Conservation (phyloP, 148 eudicot species). For the Beta vulgaris region DNA sequence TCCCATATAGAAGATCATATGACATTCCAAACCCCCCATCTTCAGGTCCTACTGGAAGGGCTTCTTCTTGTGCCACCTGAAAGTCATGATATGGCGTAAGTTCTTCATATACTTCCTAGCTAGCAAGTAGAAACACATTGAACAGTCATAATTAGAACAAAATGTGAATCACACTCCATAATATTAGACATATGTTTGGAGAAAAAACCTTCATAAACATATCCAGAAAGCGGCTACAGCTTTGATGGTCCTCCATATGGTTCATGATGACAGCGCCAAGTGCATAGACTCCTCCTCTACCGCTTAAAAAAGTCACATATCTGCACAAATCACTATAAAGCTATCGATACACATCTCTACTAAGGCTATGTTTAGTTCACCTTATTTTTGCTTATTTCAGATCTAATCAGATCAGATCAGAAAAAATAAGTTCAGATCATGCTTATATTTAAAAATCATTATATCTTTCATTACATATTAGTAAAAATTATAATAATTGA, state of each 20-base stretch:
- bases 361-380: too few species aligned
- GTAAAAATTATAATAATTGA: too few species aligned
- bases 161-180: background rate
- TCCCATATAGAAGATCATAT: constrained; percentile 70
- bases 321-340: constrained; percentile 28
- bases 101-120: background rate
- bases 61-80: constrained; percentile 69
- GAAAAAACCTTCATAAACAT: constrained; percentile 51
- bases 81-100: background rate
- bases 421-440: too few species aligned
- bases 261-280: constrained; percentile 61
- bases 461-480: too few species aligned
- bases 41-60: constrained; percentile 78
- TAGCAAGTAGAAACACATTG: background rate
- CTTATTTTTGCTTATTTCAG: too few species aligned
- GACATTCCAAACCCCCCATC: constrained; percentile 94
- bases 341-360: background rate
- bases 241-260: constrained; percentile 45
- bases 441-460: too few species aligned
- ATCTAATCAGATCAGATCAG: too few species aligned
- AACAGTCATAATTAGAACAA: background rate
- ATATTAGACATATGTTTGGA: background rate
- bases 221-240: constrained; percentile 40
- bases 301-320: constrained; percentile 65
- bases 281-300: constrained; percentile 70